Evolutionary conservation across 345 rosid genomes (phyloP).

Genomic region (Hevea brasiliensis): DNA sequence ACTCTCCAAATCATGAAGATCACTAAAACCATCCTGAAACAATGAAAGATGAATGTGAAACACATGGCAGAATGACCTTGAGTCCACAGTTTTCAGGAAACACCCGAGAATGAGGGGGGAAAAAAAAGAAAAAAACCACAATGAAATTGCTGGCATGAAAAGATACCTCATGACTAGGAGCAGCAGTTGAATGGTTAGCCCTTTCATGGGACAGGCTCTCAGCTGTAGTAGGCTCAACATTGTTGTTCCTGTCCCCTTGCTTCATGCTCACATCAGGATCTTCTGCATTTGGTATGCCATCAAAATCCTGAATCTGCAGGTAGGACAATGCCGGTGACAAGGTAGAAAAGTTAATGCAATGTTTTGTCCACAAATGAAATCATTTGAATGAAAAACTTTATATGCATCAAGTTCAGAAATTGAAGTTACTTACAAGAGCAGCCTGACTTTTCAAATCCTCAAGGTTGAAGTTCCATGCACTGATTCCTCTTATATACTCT

Average conservation of each 20-base stretch:
- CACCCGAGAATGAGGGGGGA: not conserved
- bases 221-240: conserved; percentile 34
- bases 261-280: conserved; percentile 45
- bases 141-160: conserved; percentile 9
- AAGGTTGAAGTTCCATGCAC: conserved; percentile 97
- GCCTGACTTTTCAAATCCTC: conserved; percentile 95
- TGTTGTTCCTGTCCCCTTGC: conserved; percentile 42
- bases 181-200: conserved; percentile 46
- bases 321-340: conserved; percentile 16
- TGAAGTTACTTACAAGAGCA: conserved; percentile 63
- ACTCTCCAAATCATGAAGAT: conserved; percentile 69
- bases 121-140: not conserved
- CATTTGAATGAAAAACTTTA: conserved; percentile 8
- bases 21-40: conserved; percentile 63
- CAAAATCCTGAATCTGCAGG: conserved; percentile 74
- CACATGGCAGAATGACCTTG: conserved; percentile 13
- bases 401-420: conserved; percentile 6
- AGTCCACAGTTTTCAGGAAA: not conserved
- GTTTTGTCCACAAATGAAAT: not conserved
- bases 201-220: conserved; percentile 45
- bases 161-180: conserved; percentile 63
- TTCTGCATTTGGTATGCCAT: conserved; percentile 53
- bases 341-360: conserved; percentile 1
- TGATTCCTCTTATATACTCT: conserved; percentile 92
- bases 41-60: conserved; percentile 22